A percentile compares a stretch with the other conserved stretches of the same genome.
phyloP scores from a whole-genome alignment of 306 rosid species.

The Arachis hypogaea region DNA sequence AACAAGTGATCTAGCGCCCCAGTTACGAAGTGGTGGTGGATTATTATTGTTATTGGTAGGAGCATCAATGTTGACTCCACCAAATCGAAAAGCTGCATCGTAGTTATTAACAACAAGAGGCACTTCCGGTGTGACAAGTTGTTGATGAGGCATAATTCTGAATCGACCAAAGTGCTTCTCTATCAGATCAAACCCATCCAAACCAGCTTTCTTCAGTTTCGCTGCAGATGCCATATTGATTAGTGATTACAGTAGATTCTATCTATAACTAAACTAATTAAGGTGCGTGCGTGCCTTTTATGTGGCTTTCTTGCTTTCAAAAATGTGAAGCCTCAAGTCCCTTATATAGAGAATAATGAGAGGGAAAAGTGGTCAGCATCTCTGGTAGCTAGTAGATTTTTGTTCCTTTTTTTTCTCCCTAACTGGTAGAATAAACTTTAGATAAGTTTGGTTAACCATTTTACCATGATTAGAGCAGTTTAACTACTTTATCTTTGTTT shows the following conservation, averaged over 20 bases:
- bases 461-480: no score
- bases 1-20: constrained; percentile 9
- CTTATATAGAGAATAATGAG: not conserved
- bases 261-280: no score
- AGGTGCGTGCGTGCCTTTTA: no score
- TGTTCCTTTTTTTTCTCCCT: no score
- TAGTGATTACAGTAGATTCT: not conserved
- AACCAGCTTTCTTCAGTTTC: constrained; percentile 27
- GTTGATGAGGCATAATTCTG: not conserved
- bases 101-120: constrained; percentile 10
- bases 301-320: not conserved
- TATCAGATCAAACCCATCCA: constrained; percentile 45
- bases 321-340: not conserved
- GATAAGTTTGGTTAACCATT: no score
- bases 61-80: not conserved
- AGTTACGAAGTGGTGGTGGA: constrained; percentile 9
- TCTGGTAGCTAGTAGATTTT: no score
- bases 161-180: constrained; percentile 37
- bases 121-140: not conserved
- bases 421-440: no score
- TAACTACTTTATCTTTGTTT: no score
- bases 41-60: not conserved
- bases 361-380: no score
- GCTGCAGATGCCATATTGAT: constrained; percentile 19
- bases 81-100: not conserved